Evolutionary conservation across 1,284 basidiomycete genomes (phyloP), one percentile per base, ranked within the genome.

Genomic region (Cryptococcus sp.): DNA sequence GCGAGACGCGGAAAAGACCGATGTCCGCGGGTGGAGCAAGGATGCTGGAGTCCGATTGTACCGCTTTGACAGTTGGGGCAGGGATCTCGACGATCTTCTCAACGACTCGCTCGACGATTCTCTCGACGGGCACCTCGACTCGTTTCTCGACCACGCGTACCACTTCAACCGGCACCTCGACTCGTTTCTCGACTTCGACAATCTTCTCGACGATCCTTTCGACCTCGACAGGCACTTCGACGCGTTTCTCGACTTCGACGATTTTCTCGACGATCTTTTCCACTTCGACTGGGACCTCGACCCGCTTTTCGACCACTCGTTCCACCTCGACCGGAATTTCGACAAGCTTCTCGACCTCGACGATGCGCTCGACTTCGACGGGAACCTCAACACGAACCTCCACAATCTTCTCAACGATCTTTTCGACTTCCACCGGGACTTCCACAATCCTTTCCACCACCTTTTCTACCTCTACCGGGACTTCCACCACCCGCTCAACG

Each of bases 41-140:
- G 19, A 52, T 56, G 23, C 47, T 50, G 11, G 55, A 52, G 26
- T 64, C 62, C 48, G 54, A 37, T n/a, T 47, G 45, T 37, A 22
- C 54, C n/a, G 61, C 44, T 25, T 49, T 50, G n/a, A 50, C 54
- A 17, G 52, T 46, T 16, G 59, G 46, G 40, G 55, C 59, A 25
- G 58, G 59, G 17, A 66, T 61, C 17, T 69, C 61, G 23, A 68
- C 62, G 26, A 67, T 62, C 54, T 59, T 65, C 40, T 65, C 63
- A 43, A 73, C n/a, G n/a, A n/a, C n/a, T n/a, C n/a, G n/a, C 43
- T 67, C 62, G 44, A 65, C 60, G 19, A 68, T 53, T n/a, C 55
- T 58, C 50, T 74, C 72, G 29, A 80, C 81, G 26, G 61, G 78
- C 34, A 70, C 65, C 53, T 66, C 67, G 50, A 76, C 63, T n/a